These are phyloP conservation scores for Hsuehochloa calcarea DNA, from an alignment of 176 grass and related monocot genomes.

Conservation along the genomic window DNA sequence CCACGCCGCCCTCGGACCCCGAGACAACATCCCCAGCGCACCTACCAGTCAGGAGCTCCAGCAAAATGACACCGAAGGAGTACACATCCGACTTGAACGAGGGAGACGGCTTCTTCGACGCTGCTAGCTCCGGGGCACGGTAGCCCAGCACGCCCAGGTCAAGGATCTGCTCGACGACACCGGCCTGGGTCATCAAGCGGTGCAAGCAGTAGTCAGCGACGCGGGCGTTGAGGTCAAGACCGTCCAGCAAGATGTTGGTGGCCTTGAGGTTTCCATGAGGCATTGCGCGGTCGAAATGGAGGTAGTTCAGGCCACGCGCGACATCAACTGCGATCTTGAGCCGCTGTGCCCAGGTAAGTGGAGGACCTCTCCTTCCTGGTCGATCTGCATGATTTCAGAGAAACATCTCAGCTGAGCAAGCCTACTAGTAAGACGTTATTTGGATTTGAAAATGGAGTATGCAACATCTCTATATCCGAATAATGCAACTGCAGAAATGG, in stretches of 20 bases:
- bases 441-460: neutral
- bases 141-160: conserved; percentile 84
- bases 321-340: conserved; percentile 84
- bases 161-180: conserved; percentile 62
- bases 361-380: conserved; percentile 78
- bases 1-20: conserved; percentile 53
- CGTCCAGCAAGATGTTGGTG: conserved; percentile 81
- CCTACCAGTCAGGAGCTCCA: conserved; percentile 79
- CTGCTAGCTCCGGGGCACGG: conserved; percentile 79
- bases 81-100: conserved; percentile 94
- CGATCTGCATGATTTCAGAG: conserved; percentile 52
- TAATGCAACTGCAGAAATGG: neutral
- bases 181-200: conserved; percentile 86
- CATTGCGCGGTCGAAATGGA: conserved; percentile 89
- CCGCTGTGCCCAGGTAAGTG: conserved; percentile 86
- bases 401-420: neutral
- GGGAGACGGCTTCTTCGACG: conserved; percentile 78
- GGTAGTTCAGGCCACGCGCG: conserved; percentile 91
- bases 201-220: conserved; percentile 87
- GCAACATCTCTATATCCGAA: neutral
- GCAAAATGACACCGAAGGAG: conserved; percentile 71
- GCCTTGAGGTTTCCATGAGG: conserved; percentile 98
- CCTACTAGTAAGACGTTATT: neutral
- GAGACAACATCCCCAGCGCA: conserved; percentile 72
- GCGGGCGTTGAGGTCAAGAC: conserved; percentile 83